Base-by-base conservation (phyloP, 805 yeast genomes). In the Candida berthetii region DNA sequence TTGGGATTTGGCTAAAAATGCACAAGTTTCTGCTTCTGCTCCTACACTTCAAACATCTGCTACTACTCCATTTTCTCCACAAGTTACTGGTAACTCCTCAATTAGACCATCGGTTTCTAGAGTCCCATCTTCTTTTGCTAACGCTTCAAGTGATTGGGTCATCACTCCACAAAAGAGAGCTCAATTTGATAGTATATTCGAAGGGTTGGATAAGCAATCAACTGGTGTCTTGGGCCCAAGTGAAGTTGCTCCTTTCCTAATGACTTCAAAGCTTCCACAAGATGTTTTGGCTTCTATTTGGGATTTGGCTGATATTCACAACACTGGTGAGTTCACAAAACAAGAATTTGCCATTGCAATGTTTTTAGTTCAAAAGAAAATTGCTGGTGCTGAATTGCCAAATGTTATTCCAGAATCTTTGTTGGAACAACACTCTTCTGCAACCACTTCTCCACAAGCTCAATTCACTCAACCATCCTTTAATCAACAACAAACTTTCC, bases 221-320 rank as follows among this genome's bases (percentile, higher is more conserved):
- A 44, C 67, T 2, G 96, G 95, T 5, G 55, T 68, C 2, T 71
- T 91, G 49, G 75, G 82, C 18, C 83, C 96, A 3, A 78, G 72
- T 44, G 87, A 87, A 49, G 88, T 93, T 36, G 99, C 96, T 7
- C 82, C 84, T 7, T 88, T 90, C 58, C 76, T 93, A 52, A 80
- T 87, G 72, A 84, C 93, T 9, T 91, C 98, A 3, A 85, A 86
- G 47, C 74, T 93, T 45, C 74, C 81, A 39, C 96, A 90, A 54
- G 90, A 86, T 39, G 80, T 78, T 17, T 72, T 93, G 47, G 99
- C 98, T 2, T 66, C 78, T 19, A 80, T 91, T 35, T 93, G 99
- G 99, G 99, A 93, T 63, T 71, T 93, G 50, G 79, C 98, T 9
- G 97, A 93, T 60, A 74, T 88, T 47, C 84, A 86, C 50, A 88